Base-by-base conservation (phyloP, 345 rosid genomes). In the Chamaenerion angustifolium region DNA sequence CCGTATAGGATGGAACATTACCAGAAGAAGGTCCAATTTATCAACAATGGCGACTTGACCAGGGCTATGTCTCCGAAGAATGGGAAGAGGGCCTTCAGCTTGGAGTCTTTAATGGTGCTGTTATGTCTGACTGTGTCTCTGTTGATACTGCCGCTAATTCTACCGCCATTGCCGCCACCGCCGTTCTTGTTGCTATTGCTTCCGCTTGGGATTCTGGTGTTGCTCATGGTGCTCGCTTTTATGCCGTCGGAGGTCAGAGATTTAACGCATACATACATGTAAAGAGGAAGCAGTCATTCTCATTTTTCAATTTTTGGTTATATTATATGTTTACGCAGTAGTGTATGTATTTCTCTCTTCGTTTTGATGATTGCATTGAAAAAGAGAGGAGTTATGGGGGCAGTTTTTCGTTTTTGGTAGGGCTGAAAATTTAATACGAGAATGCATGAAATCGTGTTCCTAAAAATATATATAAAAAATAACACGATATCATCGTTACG, bases 101-200 rank as follows among this genome's bases (percentile, higher is more conserved):
- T 80, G 64, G 81, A 76, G 16, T 76, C 95, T 10, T 51, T 78
- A 64, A 56, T 76, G 43, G 11, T 83, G 46, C 73, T 86, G 41
- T 27, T 77, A 12, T 69, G 84, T 56, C 68, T 86, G 13, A 83
- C 95, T 4, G 84, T 72, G 6, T 83, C 84, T 0, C 62, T 86
- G 56, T 66, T 86, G 72, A 68, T 86, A 52, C 73, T 86, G n/a
- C 95, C 95, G 0, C 51, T 86, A 75, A 59, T 86, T 18, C 82
- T 86, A 4, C 93, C 93, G 0, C 95, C 93, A 3, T 61, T 86
- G 75, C 93, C 93, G 16, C 95, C 89, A 0, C 95, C 95, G 2
- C 95, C 95, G 0, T 80, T 80, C 47, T 54, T 83, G 87, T 43
- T 86, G 59, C 88, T 86, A 42, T 55, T 86, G 66, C 65, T 86